Evolutionary conservation across 202 grass and related monocot species (phyloP).

Genomic region (Zizania palustris): DNA sequence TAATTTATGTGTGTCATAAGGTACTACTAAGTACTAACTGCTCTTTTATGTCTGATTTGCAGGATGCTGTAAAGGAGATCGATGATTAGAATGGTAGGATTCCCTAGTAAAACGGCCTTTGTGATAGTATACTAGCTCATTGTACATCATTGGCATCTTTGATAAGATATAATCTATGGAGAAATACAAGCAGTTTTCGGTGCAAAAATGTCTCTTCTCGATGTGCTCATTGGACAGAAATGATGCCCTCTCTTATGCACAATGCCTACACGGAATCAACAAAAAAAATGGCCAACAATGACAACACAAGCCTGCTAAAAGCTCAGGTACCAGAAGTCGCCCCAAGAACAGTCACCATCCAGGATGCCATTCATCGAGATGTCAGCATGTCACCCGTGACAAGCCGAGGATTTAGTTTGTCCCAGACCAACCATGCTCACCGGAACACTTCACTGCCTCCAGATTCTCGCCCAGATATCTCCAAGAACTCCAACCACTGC

Average conservation of each 20-base stretch:
- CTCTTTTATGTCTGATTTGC: slow-evolving; percentile 30
- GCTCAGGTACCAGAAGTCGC: slow-evolving; percentile 58
- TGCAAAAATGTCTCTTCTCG: background rate
- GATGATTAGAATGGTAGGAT: slow-evolving; percentile 61
- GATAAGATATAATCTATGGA: slow-evolving; percentile 44
- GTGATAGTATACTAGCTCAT: slow-evolving; percentile 42
- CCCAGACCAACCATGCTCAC: background rate
- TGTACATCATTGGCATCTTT: slow-evolving; percentile 66
- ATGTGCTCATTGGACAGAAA: background rate
- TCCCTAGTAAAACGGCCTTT: slow-evolving; percentile 25
- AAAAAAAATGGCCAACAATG: background rate
- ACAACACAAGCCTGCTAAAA: background rate
- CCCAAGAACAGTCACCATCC: slow-evolving; percentile 52
- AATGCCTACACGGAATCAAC: background rate
- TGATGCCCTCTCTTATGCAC: background rate
- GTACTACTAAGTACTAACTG: background rate
- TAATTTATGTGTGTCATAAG: background rate
- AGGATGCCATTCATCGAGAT: too few species aligned
- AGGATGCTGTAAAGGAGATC: slow-evolving; percentile 96
- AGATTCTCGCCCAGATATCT: background rate
- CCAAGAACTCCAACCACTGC: background rate
- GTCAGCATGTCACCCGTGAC: background rate
- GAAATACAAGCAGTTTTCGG: slow-evolving; percentile 47
- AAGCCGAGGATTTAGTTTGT: background rate
- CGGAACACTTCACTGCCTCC: background rate